phyloP scores from a whole-genome alignment of 225 moss, liverwort and hornwort genomes.

The Sphagnum tenellum region DNA sequence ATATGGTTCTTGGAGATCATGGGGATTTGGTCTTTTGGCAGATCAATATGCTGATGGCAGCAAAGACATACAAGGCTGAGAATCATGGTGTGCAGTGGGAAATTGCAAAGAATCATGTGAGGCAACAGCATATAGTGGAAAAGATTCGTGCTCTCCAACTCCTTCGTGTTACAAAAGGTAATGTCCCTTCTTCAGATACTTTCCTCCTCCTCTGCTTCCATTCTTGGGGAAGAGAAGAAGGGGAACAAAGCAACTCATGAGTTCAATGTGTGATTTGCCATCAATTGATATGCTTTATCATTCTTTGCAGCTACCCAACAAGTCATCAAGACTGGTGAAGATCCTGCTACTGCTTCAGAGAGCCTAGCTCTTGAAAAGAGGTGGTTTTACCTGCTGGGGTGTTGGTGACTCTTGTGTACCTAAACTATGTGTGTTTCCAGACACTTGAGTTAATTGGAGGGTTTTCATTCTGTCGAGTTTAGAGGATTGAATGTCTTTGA shows the following conservation, averaged over 20 bases:
- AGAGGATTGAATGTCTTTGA: not conserved
- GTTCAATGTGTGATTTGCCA: no score
- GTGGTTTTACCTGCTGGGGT: slow-evolving; percentile 4
- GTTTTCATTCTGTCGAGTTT: not conserved
- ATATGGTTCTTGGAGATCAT: no score
- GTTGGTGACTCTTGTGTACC: no score
- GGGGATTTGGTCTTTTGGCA: slow-evolving; percentile 1
- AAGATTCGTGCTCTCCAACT: slow-evolving; percentile 79
- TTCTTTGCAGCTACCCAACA: slow-evolving; percentile 50
- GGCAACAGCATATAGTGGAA: slow-evolving; percentile 49
- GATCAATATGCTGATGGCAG: slow-evolving; percentile 65
- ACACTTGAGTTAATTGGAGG: not conserved
- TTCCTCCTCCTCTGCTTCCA: not conserved
- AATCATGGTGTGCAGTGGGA: slow-evolving; percentile 68
- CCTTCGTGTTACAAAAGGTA: slow-evolving; percentile 79
- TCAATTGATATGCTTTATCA: not conserved
- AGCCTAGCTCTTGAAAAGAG: slow-evolving; percentile 62
- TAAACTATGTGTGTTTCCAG: no score
- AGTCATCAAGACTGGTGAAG: slow-evolving; percentile 81
- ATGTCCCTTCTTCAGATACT: no score
- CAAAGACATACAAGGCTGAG: slow-evolving; percentile 58
- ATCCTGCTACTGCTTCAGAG: slow-evolving; percentile 50
- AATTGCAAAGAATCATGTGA: slow-evolving; percentile 32
- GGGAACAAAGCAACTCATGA: no score
- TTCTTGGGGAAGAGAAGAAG: not conserved